Conservation (phyloP, 1,139 yeast species). For the Geotrichum macrosporum region DNA sequence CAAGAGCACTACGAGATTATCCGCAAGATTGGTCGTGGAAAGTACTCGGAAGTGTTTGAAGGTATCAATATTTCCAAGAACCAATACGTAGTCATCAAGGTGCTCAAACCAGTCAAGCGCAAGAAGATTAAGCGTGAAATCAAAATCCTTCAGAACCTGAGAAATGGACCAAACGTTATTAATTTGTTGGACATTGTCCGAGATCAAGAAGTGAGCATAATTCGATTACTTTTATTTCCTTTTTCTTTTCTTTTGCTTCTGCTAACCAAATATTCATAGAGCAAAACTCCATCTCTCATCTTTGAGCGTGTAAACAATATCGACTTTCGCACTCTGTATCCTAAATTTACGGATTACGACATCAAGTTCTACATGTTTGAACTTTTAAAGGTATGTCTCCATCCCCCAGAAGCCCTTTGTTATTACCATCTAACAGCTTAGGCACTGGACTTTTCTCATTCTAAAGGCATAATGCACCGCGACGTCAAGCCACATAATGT, state of each 20-base stretch:
- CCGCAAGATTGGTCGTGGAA: conserved; percentile 86
- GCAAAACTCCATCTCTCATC: conserved; percentile 87
- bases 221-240: conserved; percentile 27
- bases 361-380: conserved; percentile 82
- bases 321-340: conserved; percentile 81
- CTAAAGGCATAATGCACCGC: conserved; percentile 94
- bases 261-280: conserved; percentile 29
- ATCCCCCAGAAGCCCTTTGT: neutral
- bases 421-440: neutral
- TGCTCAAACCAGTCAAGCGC: conserved; percentile 85
- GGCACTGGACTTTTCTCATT: conserved; percentile 86
- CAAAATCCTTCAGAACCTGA: conserved; percentile 75
- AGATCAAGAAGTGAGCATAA: conserved; percentile 39
- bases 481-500: conserved; percentile 96
- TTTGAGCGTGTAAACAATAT: conserved; percentile 82
- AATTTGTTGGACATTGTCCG: conserved; percentile 73
- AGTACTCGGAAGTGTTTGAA: conserved; percentile 86
- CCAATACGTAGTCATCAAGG: conserved; percentile 63
- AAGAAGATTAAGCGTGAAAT: conserved; percentile 92
- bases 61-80: conserved; percentile 48
- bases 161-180: conserved; percentile 75
- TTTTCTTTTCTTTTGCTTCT: conserved; percentile 32
- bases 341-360: conserved; percentile 72
- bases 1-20: conserved; percentile 78
- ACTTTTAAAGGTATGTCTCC: conserved; percentile 46